phyloP scores from a whole-genome alignment of 352 stramenopile species.

The Phytopythium delawarense region DNA sequence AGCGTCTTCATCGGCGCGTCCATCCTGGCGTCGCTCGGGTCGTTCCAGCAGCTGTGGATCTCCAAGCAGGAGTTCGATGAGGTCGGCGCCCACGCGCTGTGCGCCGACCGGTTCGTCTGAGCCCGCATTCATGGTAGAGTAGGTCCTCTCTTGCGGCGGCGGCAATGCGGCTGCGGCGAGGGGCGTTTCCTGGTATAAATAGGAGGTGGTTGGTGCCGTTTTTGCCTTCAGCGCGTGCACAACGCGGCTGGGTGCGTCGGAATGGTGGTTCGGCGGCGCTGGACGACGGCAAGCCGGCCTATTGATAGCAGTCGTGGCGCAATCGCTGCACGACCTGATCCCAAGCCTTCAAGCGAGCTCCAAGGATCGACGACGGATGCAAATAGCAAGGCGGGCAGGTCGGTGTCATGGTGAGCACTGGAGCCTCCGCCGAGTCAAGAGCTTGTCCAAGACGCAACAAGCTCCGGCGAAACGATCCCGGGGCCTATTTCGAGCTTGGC shows the following conservation, averaged over 20 bases:
- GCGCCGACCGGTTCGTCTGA: slow-evolving; percentile 63
- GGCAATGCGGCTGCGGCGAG: not conserved
- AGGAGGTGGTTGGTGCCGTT: not conserved
- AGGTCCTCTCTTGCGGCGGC: not conserved
- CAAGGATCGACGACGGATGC: not conserved
- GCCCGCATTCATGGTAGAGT: not conserved
- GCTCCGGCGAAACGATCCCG: not conserved
- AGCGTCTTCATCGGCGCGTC: slow-evolving; percentile 86
- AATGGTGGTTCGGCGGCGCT: not conserved
- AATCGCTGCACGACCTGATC: not conserved
- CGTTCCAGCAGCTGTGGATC: slow-evolving; percentile 88
- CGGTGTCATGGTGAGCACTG: not conserved
- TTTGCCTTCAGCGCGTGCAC: not conserved
- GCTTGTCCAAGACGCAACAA: not conserved
- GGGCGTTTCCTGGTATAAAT: slow-evolving; percentile 1
- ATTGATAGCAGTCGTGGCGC: not conserved
- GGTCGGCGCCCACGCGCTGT: slow-evolving; percentile 59
- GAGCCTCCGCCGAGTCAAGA: not conserved
- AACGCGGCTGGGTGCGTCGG: not conserved
- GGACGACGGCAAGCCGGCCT: not conserved
- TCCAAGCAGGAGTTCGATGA: slow-evolving; percentile 86
- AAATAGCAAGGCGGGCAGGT: not conserved
- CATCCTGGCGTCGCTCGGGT: slow-evolving; percentile 83
- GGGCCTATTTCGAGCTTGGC: not conserved
- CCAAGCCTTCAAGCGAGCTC: not conserved